Base-by-base conservation (phyloP, 805 yeast genomes). In the Saccharomycopsis fodiens region DNA sequence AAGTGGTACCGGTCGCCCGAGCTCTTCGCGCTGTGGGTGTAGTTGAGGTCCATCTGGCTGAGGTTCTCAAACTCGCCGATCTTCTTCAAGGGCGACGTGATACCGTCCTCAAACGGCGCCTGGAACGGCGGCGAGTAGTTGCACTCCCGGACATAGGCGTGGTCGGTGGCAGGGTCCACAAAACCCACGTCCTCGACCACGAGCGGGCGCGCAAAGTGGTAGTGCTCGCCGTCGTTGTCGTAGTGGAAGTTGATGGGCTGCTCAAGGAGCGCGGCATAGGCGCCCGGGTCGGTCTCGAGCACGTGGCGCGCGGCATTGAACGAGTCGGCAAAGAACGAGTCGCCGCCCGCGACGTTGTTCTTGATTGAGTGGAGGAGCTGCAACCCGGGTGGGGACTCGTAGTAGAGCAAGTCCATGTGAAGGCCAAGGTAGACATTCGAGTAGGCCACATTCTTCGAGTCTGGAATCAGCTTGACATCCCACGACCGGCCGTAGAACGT, bases 91-190 rank as follows among this genome's bases (percentile, higher is more conserved):
- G 64, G 61, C 7, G 63, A 63, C n/a, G 69, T 67, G 10, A 75
- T 70, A 15, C 78, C 79, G 45, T 62, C 62, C 52, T 82, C 86
- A 48, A 78, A 75, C 1, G 91, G 91, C 0, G 85, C 91, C 58
- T 84, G 94, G 64, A 82, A 85, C 8, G 89, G 91, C 1, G 94
- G 93, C 0, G 91, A 77, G 59, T 83, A 84, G 57, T 81, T 82
- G 17, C 82, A 74, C 43, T 73, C 79, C 53, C 73, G 73, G 52
- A 82, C 72, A 23, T 63, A 52, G 2, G 63, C 58, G 16, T 56
- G 47, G 39, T 54, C 48, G 42, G 64, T 57, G 39, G 55, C 57
- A 13, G 58, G 56, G 30, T 45, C 50, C 31, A 40, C 22, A 13
- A 21, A 32, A 19, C 35, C 44, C 16, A 34, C 52, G 54, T 53